These are phyloP conservation scores for Fusarium secorum DNA, from an alignment of 2,329 filamentous ascomycete species.

Conservation along the genomic window DNA sequence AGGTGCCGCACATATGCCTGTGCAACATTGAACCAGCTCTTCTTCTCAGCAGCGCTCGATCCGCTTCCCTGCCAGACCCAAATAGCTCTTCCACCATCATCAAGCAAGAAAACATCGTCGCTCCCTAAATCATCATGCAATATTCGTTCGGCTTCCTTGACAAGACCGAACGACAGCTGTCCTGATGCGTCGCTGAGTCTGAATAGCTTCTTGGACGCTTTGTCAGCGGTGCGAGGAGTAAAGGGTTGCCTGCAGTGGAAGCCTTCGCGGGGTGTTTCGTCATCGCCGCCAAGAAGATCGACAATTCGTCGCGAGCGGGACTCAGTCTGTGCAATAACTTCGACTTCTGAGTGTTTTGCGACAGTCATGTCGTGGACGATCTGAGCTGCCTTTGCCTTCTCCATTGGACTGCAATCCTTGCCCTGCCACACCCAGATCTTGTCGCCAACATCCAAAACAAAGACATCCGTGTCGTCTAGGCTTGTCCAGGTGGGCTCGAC, in stretches of 20 bases:
- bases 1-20: conserved; percentile 61
- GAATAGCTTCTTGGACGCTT: conserved; percentile 58
- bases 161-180: conserved; percentile 62
- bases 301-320: conserved; percentile 62
- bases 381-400: conserved; percentile 72
- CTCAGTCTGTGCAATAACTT: conserved; percentile 70
- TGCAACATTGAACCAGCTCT: conserved; percentile 67
- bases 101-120: conserved; percentile 69
- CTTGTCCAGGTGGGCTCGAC: conserved; percentile 68
- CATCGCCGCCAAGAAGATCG: conserved; percentile 61
- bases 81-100: conserved; percentile 63
- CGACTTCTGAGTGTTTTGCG: conserved; percentile 70
- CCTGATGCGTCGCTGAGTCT: conserved; percentile 70
- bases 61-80: conserved; percentile 73
- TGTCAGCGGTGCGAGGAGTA: conserved; percentile 26
- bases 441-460: conserved; percentile 66
- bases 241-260: conserved; percentile 56
- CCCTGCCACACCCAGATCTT: conserved; percentile 79
- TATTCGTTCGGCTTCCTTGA: conserved; percentile 62
- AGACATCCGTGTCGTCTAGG: conserved; percentile 72
- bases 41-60: conserved; percentile 66
- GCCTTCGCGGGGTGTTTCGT: conserved; percentile 48
- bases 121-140: conserved; percentile 60
- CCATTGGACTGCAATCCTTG: conserved; percentile 69
- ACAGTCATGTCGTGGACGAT: conserved; percentile 71